Percentiles rank a stretch among this genome's conserved stretches.
Evolutionary conservation across 306 rosid genomes (phyloP).

Genomic region (Sicyos baderoa): DNA sequence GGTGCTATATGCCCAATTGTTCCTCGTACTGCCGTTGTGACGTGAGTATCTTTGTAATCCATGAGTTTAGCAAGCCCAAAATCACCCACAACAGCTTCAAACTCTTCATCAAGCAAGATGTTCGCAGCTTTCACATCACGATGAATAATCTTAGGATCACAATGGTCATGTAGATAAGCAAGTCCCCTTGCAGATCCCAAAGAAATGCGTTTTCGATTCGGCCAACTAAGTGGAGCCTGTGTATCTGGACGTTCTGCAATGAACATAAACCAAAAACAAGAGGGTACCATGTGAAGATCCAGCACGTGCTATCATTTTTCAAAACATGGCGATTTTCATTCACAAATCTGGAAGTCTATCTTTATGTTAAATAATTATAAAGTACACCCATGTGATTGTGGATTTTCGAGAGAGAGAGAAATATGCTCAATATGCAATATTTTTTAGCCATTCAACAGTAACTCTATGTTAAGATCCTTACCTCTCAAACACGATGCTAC

Average conservation of each 20-base stretch:
- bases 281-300: neutral
- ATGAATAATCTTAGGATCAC: conserved; percentile 91
- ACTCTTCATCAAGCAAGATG: conserved; percentile 84
- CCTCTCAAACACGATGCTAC: conserved; percentile 96
- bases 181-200: conserved; percentile 90
- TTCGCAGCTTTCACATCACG: conserved; percentile 96
- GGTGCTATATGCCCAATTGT: conserved; percentile 94
- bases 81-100: conserved; percentile 90
- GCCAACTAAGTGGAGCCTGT: conserved; percentile 66
- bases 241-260: conserved; percentile 53
- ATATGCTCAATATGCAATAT: too few species aligned
- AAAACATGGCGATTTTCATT: too few species aligned
- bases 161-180: conserved; percentile 90
- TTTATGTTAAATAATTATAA: neutral
- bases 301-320: neutral
- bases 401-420: neutral
- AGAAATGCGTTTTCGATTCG: conserved; percentile 50
- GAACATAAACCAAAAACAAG: conserved; percentile 9
- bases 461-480: conserved; percentile 16
- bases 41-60: conserved; percentile 92
- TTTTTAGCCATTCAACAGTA: neutral
- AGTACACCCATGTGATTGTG: neutral
- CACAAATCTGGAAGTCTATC: too few species aligned
- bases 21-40: conserved; percentile 90
- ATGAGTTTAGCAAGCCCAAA: conserved; percentile 90